Evolutionary conservation across 2,329 filamentous ascomycete species (phyloP).

Genomic region (Stachybotrys echinatus): DNA sequence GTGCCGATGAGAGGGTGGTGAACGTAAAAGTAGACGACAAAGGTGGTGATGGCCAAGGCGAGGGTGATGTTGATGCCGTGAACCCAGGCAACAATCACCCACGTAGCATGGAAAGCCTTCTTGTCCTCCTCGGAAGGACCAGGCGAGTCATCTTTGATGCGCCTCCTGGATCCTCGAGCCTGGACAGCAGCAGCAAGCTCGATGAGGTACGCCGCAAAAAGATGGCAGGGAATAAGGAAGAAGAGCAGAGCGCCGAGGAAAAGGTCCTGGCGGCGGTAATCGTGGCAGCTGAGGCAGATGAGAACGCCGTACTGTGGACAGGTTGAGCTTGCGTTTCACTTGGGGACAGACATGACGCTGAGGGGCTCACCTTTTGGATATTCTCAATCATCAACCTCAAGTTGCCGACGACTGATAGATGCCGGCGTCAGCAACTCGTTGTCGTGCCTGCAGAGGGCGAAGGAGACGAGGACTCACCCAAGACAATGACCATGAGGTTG

Average conservation of each 20-base stretch:
- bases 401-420: conserved; percentile 74
- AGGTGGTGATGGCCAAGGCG: conserved; percentile 74
- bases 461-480: conserved; percentile 50
- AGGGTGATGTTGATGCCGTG: conserved; percentile 81
- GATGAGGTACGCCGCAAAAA: conserved; percentile 86
- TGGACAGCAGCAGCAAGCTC: conserved; percentile 78
- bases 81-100: conserved; percentile 73
- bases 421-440: conserved; percentile 11
- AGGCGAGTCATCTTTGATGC: conserved; percentile 41
- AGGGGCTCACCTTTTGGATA: conserved; percentile 81
- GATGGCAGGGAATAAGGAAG: conserved; percentile 81
- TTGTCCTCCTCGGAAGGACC: conserved; percentile 52
- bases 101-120: conserved; percentile 66
- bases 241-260: conserved; percentile 73
- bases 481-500: conserved; percentile 91
- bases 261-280: conserved; percentile 75
- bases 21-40: conserved; percentile 84
- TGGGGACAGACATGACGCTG: no score
- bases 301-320: conserved; percentile 78
- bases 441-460: conserved; percentile 9
- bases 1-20: conserved; percentile 93
- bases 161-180: conserved; percentile 63
- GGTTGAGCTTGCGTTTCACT: conserved; percentile 5
- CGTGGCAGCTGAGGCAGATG: conserved; percentile 86
- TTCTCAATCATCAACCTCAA: conserved; percentile 94